A percentile compares a stretch with the other conserved stretches of the same genome.
Conservation (phyloP, 2,329 filamentous ascomycete genomes). For the Zymoseptoria tritici region DNA sequence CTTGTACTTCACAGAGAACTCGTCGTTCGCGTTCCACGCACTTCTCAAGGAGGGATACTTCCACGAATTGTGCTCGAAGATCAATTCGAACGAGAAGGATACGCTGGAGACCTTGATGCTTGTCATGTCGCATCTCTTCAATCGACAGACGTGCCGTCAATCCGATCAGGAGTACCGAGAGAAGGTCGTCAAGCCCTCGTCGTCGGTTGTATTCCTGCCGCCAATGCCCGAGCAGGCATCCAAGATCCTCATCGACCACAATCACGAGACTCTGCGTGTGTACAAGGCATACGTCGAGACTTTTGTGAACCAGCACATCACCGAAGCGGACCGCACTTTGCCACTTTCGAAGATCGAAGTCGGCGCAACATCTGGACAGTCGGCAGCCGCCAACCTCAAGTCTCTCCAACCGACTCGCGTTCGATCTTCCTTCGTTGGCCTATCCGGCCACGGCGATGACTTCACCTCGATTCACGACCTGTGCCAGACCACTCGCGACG, state of each 20-base stretch:
- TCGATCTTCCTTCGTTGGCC: conserved; percentile 62
- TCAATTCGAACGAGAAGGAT: conserved; percentile 43
- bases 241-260: conserved; percentile 53
- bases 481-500: conserved; percentile 56
- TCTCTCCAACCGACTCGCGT: conserved; percentile 40
- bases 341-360: conserved; percentile 52
- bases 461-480: conserved; percentile 62
- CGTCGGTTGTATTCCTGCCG: conserved; percentile 60
- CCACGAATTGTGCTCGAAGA: conserved; percentile 52
- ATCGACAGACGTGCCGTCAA: conserved; percentile 47
- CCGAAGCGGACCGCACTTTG: conserved; percentile 46
- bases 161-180: conserved; percentile 42
- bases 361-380: conserved; percentile 29
- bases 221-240: conserved; percentile 52
- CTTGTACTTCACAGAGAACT: conserved; percentile 69
- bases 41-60: conserved; percentile 66
- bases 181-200: conserved; percentile 47
- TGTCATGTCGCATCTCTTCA: conserved; percentile 64
- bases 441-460: conserved; percentile 59
- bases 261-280: conserved; percentile 56
- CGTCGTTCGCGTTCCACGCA: conserved; percentile 68
- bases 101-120: conserved; percentile 57
- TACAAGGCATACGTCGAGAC: conserved; percentile 64
- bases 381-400: conserved; percentile 16
- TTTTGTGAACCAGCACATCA: conserved; percentile 58